These are phyloP conservation scores for Phyllosticta paracitricarpa DNA, from an alignment of 2,329 filamentous ascomycete species.

Conservation along the genomic window DNA sequence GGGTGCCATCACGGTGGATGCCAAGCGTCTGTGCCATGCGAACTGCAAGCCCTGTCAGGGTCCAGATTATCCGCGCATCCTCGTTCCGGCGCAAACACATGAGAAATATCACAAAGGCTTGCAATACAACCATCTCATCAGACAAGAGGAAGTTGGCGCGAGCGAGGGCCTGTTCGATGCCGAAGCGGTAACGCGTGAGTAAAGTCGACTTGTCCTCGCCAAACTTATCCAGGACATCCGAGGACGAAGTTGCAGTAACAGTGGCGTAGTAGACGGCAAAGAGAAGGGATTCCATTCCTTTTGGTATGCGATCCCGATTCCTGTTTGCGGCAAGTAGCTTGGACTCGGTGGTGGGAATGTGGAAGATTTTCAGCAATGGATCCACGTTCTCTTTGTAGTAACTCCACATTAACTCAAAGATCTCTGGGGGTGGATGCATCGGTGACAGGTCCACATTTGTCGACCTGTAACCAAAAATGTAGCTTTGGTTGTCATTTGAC, in stretches of 20 bases:
- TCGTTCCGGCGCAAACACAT: slow-evolving; percentile 44
- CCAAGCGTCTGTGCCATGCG: slow-evolving; percentile 51
- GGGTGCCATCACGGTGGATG: slow-evolving; percentile 48
- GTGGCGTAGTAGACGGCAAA: slow-evolving; percentile 54
- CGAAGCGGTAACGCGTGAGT: slow-evolving; percentile 50
- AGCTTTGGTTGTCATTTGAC: slow-evolving; percentile 49
- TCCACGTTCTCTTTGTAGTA: slow-evolving; percentile 66
- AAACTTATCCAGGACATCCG: slow-evolving; percentile 39
- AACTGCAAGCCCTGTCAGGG: slow-evolving; percentile 48
- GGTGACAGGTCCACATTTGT: slow-evolving; percentile 55
- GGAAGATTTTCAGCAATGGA: slow-evolving; percentile 60
- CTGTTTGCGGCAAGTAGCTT: slow-evolving; percentile 52
- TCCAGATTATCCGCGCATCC: slow-evolving; percentile 45
- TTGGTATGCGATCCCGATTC: slow-evolving; percentile 49
- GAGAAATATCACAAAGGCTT: slow-evolving; percentile 53
- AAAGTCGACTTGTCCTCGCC: slow-evolving; percentile 42
- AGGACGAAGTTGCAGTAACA: slow-evolving; percentile 40
- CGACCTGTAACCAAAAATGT: slow-evolving; percentile 64
- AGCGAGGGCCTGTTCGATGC: slow-evolving; percentile 53
- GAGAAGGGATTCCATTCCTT: slow-evolving; percentile 47
- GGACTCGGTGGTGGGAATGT: slow-evolving; percentile 56
- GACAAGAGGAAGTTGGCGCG: slow-evolving; percentile 53
- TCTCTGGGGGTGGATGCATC: slow-evolving; percentile 55
- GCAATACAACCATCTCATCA: slow-evolving; percentile 51
- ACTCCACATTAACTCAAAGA: slow-evolving; percentile 59